These are phyloP conservation scores for Fusarium gaditjirri DNA, from an alignment of 2,329 filamentous ascomycete species.

Conservation along the genomic window DNA sequence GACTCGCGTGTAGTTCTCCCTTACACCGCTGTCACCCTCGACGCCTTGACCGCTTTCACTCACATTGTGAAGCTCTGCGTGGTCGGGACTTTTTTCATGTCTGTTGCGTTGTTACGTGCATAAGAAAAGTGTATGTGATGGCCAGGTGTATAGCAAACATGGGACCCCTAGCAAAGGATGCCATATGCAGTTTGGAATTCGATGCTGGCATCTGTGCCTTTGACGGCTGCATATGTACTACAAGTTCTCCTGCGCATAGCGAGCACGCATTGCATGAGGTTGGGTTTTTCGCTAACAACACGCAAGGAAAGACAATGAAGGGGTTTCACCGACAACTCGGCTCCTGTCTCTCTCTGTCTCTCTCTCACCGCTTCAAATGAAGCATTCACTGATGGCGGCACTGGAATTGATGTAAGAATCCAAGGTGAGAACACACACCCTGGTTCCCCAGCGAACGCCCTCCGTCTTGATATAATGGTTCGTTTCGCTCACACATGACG, in stretches of 20 bases:
- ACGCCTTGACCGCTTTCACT: constrained; percentile 27
- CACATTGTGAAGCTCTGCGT: neutral
- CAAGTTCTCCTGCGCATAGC: neutral
- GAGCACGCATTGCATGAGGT: constrained; percentile 14
- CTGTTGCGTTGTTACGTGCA: constrained; percentile 26
- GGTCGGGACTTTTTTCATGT: constrained; percentile 15
- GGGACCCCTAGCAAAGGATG: constrained; percentile 5
- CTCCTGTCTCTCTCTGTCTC: neutral
- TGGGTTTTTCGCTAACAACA: constrained; percentile 12
- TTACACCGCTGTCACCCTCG: constrained; percentile 21
- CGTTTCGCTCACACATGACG: constrained; percentile 16
- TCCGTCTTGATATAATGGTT: constrained; percentile 3
- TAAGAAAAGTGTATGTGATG: constrained; percentile 21
- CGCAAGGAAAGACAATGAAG: constrained; percentile 1
- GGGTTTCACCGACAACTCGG: constrained; percentile 25
- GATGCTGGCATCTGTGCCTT: constrained; percentile 28
- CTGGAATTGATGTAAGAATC: neutral
- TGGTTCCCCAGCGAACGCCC: neutral
- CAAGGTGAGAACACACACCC: neutral
- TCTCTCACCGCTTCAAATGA: constrained; percentile 29
- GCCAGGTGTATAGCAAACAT: constrained; percentile 6
- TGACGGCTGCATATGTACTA: constrained; percentile 20
- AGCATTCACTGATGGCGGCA: neutral
- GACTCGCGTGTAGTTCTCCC: constrained; percentile 28
- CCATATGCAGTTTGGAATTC: constrained; percentile 21